phyloP scores from a whole-genome alignment of 805 yeast species.

The Zygotorulaspora florentina region DNA sequence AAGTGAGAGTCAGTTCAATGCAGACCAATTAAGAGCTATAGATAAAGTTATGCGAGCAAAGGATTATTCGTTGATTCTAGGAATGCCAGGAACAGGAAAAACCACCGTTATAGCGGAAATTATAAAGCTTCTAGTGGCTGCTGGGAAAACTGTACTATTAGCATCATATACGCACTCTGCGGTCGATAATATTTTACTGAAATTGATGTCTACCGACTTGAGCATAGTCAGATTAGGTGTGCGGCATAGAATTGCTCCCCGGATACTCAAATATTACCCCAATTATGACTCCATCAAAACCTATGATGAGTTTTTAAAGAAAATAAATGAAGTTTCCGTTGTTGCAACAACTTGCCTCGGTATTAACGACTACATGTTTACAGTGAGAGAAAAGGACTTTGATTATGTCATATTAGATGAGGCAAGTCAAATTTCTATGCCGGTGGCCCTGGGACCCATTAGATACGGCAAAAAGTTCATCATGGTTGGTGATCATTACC shows the following conservation, averaged over 20 bases:
- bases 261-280: constrained; percentile 51
- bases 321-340: constrained; percentile 56
- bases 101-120: constrained; percentile 84
- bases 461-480: constrained; percentile 73
- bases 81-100: constrained; percentile 99
- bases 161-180: constrained; percentile 94
- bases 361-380: constrained; percentile 36
- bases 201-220: constrained; percentile 48
- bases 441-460: constrained; percentile 85
- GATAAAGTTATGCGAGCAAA: constrained; percentile 56
- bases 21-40: constrained; percentile 69
- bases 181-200: constrained; percentile 84
- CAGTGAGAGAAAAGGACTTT: constrained; percentile 46
- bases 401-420: constrained; percentile 96
- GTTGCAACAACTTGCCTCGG: constrained; percentile 91
- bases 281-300: constrained; percentile 38
- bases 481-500: constrained; percentile 95
- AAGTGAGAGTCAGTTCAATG: constrained; percentile 44
- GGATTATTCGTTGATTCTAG: constrained; percentile 78
- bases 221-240: constrained; percentile 67
- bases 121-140: constrained; percentile 51
- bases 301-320: constrained; percentile 44
- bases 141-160: constrained; percentile 64
- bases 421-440: constrained; percentile 93
- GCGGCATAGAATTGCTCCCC: constrained; percentile 55